Percentiles rank a stretch among this genome's conserved stretches.
phyloP scores from a whole-genome alignment of 73 alveolate genomes.

The Breviolum minutum region DNA sequence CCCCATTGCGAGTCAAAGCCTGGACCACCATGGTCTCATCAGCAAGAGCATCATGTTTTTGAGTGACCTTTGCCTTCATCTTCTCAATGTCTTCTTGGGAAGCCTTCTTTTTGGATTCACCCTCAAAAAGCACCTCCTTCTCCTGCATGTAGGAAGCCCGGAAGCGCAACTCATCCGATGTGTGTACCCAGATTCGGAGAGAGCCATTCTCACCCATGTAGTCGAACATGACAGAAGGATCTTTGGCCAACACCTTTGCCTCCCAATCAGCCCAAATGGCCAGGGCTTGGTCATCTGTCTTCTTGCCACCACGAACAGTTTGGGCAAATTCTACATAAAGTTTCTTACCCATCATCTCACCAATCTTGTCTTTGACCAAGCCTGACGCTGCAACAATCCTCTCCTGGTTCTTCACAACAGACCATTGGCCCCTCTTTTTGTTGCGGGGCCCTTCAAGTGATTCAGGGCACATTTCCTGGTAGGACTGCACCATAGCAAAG shows the following conservation, averaged over 20 bases:
- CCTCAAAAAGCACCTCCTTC: not conserved
- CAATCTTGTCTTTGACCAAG: not conserved
- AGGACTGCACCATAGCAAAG: not conserved
- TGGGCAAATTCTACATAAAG: not conserved
- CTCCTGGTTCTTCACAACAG: not conserved
- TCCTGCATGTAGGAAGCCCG: not conserved
- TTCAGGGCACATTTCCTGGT: not conserved
- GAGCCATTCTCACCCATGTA: not conserved
- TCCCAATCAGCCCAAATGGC: not conserved
- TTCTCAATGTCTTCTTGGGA: not conserved
- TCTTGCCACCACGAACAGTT: not conserved
- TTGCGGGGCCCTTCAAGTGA: not conserved
- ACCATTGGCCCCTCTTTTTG: not conserved
- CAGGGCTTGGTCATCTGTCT: not conserved
- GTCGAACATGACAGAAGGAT: not conserved
- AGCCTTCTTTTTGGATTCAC: not conserved
- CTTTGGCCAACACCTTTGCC: not conserved
- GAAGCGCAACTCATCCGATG: not conserved
- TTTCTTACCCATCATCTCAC: not conserved
- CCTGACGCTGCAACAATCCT: not conserved
- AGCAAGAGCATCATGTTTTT: not conserved
- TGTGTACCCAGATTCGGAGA: slow-evolving; percentile 12
- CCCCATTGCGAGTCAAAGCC: not conserved
- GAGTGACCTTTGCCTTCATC: not conserved
- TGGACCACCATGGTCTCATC: not conserved